Base-by-base conservation (phyloP, 2,329 filamentous ascomycete species). In the Orbilia oligospora region DNA sequence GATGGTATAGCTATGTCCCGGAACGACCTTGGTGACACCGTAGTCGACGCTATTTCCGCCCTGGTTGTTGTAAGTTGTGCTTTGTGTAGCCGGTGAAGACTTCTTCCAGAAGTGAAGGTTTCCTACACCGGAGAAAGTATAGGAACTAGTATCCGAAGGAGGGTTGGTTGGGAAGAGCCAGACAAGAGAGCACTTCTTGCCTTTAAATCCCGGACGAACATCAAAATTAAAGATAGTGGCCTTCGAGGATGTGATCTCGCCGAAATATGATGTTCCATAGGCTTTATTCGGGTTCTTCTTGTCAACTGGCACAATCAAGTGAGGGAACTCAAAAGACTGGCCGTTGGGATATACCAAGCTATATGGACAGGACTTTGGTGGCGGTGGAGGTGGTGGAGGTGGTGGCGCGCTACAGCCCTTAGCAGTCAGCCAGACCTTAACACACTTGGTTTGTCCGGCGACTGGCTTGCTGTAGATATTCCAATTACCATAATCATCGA, bases 191-290 rank as follows among this genome's bases (percentile, higher is more conserved):
- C 91, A 93, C 5, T 85, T 88, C 84, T 89, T 88, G 81, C 88
- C 89, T 8, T 85, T 81, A 81, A 89, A 87, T 4, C 84, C 83
- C 3, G 83, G 79, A 0, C 88, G 88, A 51, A 92, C 88, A 82
- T 91, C 89, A 84, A 92, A 92, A 85, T 91, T 91, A 87, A 91
- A 92, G 82, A 92, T 87, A 12, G 88, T 87, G 9, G 88, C 88
- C 61, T 88, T 83, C 70, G 85, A 86, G 18, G 86, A 83, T 12
- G 87, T 88, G 44, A 91, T 85, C 10, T 87, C 86, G 67, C 89
- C 90, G 80, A 88, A 87, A 84, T 85, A 88, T 0, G 86, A 86
- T 1, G 87, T 89, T 6, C 90, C 89, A 51, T 84, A 84, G 0
- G 87, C 85, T 3, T 84, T 86, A 82, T 87, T 83, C 0, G 90